Conservation (phyloP, 176 grass and related monocot species). For the Cymbopogon citratus region DNA sequence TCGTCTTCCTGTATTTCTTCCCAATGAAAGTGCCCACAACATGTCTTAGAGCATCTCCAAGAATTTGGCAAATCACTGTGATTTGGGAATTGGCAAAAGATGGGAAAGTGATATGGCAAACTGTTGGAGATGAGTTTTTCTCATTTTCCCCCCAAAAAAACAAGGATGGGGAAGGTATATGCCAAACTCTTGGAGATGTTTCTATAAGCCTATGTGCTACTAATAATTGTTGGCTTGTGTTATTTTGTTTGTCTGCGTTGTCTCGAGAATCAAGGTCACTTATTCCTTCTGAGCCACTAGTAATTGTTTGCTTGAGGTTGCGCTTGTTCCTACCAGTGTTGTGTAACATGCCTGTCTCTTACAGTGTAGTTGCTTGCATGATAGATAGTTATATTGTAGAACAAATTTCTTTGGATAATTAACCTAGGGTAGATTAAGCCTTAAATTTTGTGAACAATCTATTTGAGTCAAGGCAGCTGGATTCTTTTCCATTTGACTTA, state of each 20-base stretch:
- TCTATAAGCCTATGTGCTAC: not conserved
- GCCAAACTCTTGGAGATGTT: too few relatives aligned
- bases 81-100: too few relatives aligned
- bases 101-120: too few relatives aligned
- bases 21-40: not conserved
- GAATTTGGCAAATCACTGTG: too few relatives aligned
- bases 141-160: too few relatives aligned
- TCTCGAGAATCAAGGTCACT: not conserved
- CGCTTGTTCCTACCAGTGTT: not conserved
- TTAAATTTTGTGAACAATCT: not conserved
- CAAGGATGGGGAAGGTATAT: too few relatives aligned
- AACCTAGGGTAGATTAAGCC: not conserved
- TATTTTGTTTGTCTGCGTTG: not conserved
- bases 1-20: too few relatives aligned
- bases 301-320: not conserved
- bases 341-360: not conserved
- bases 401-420: not conserved
- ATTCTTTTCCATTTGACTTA: not conserved
- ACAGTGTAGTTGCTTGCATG: not conserved
- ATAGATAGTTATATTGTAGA: not conserved
- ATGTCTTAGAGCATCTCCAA: too few relatives aligned
- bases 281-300: not conserved
- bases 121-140: too few relatives aligned
- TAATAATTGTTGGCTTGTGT: not conserved
- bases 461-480: conserved; percentile 14